A percentile compares a stretch with the other conserved stretches of the same genome.
These are phyloP conservation scores for Aspergillus ellipticus DNA, from an alignment of 495 filamentous ascomycete species.

Conservation along the genomic window DNA sequence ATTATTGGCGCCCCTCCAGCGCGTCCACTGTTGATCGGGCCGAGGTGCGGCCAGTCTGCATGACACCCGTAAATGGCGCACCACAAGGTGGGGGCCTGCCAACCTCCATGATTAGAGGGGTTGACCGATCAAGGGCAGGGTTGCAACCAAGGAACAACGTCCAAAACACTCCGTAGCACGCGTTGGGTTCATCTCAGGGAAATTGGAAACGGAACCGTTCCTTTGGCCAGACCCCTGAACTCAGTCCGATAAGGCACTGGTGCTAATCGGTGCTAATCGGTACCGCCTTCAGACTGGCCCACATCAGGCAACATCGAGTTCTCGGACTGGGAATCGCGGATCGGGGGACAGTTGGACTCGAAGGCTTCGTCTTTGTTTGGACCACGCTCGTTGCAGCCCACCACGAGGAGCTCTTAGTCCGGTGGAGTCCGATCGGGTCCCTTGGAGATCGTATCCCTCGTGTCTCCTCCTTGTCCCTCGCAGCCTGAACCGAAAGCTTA, in stretches of 20 bases:
- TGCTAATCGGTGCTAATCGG: too few relatives aligned
- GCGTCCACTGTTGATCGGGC: not conserved
- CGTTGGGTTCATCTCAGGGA: too few relatives aligned
- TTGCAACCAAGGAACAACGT: not conserved
- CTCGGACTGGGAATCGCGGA: not conserved
- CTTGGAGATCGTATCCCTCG: not conserved
- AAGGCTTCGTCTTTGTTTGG: not conserved
- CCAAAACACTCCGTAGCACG: too few relatives aligned
- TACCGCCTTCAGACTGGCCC: too few relatives aligned
- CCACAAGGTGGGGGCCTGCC: not conserved
- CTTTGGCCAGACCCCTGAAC: too few relatives aligned
- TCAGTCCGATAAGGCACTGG: too few relatives aligned
- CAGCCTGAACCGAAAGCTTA: not conserved
- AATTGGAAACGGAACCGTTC: too few relatives aligned
- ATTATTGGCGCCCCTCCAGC: not conserved
- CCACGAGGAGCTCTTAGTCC: not conserved
- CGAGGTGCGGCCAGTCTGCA: not conserved
- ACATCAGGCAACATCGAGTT: not conserved
- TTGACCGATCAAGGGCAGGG: not conserved
- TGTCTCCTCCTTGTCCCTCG: not conserved
- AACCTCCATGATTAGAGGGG: not conserved
- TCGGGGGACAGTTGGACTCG: not conserved
- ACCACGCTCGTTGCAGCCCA: not conserved
- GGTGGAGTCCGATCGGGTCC: not conserved
- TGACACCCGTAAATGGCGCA: not conserved